Conservation (phyloP, 2,329 filamentous ascomycete species). For the Alternaria consortialis region DNA sequence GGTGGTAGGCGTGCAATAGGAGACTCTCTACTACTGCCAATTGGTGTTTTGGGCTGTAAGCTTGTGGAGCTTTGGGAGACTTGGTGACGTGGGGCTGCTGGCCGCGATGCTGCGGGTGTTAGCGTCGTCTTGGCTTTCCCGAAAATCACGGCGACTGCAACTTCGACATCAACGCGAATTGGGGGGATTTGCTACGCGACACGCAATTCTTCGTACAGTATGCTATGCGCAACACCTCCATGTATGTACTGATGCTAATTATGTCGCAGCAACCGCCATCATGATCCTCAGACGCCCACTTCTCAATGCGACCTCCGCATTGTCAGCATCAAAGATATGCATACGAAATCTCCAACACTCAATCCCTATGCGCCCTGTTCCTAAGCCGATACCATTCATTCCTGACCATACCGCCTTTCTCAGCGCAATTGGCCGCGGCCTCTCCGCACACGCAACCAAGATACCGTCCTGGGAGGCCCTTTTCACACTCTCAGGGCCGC, state of each 20-base stretch:
- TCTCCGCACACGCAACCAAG: constrained; percentile 83
- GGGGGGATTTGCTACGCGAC: constrained; percentile 2
- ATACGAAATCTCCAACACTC: constrained; percentile 51
- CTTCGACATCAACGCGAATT: constrained; percentile 11
- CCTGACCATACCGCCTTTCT: constrained; percentile 88
- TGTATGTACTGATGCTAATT: not conserved
- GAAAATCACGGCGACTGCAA: constrained; percentile 38
- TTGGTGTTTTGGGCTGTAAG: constrained; percentile 12
- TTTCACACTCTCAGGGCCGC: constrained; percentile 79
- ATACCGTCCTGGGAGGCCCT: constrained; percentile 90
- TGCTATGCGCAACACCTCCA: not conserved
- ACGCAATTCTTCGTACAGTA: not conserved
- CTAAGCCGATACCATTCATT: constrained; percentile 81
- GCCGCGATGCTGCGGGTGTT: constrained; percentile 17
- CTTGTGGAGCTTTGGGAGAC: constrained; percentile 12
- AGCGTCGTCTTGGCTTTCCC: constrained; percentile 40
- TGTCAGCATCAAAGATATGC: constrained; percentile 41
- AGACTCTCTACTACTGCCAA: constrained; percentile 88
- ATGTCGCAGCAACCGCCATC: constrained; percentile 20
- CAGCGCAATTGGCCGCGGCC: constrained; percentile 85
- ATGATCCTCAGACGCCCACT: constrained; percentile 51
- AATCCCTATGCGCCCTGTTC: constrained; percentile 60
- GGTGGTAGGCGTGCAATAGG: constrained; percentile 69
- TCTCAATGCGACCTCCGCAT: constrained; percentile 36
- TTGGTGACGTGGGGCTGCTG: constrained; percentile 19